Base-by-base conservation (phyloP, 2,329 filamentous ascomycete genomes). In the Calonectria ilicicola region DNA sequence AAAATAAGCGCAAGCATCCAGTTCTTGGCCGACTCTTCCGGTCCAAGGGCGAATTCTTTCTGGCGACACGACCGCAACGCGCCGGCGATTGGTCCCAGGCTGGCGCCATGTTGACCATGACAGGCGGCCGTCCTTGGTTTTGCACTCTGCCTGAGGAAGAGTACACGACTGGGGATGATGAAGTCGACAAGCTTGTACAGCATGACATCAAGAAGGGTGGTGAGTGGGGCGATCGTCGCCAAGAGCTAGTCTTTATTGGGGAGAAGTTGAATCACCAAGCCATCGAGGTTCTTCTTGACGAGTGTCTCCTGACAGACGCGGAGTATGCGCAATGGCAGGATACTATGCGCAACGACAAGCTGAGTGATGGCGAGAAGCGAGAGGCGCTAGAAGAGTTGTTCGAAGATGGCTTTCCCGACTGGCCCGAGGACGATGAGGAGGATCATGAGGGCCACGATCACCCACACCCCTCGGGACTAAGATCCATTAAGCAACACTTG, bases 201-300 rank as follows among this genome's bases (percentile, higher is more conserved):
- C 85, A 88, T 68, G 88, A 90, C 75, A 86, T 90, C 26, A 79
- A 84, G 8, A 87, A 88, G 29, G 88, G 88, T 6, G 90, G 89
- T 0, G 87, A 90, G 71, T 94, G 92, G 91, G 93, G 92, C 0
- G 93, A 95, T 76, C 86, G 93, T 1, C 86, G 93, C 2, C 93
- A 95, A 80, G 93, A 95, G 80, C 80, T 95, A 8, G 93, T 95
- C 3, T 93, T 95, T 72, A 94, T 95, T 70, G 93, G 93, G 0
- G 92, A 94, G 81, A 86, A 87, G 6, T 85, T 95, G 17, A 86
- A 93, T 63, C 78, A 86, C 1, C 78, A 81, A 6, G 86, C 84
- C 0, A 83, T 95, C 19, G 88, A 87, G 27, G 82, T 81, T 5
- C 80, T 88, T 40, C 80, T 95, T 4, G 90, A 95, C 77, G 82